Percentiles rank a stretch among this genome's conserved stretches.
These are phyloP conservation scores for Pythium aquatile DNA, from an alignment of 352 stramenopile genomes.

Conservation along the genomic window DNA sequence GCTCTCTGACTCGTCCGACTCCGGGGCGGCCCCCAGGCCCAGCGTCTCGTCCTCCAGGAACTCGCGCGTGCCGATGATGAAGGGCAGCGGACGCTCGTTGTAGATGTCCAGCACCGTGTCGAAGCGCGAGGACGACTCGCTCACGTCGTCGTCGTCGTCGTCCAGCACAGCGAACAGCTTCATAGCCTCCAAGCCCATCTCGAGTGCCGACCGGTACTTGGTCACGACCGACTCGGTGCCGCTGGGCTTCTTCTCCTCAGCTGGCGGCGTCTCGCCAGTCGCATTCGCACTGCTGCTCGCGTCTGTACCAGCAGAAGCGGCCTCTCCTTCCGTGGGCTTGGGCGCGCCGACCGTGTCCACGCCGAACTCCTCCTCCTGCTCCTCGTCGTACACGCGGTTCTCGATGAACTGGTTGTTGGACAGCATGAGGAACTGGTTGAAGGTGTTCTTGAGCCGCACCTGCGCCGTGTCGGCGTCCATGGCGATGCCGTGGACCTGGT, in stretches of 20 bases:
- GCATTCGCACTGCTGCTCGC: not conserved
- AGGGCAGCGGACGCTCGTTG: conserved; percentile 83
- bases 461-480: conserved; percentile 64
- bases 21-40: conserved; percentile 65
- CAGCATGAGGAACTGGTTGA: conserved; percentile 88
- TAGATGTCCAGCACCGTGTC: conserved; percentile 87
- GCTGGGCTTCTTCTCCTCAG: conserved; percentile 24
- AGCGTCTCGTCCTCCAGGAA: conserved; percentile 86
- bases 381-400: conserved; percentile 88
- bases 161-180: conserved; percentile 85
- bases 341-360: conserved; percentile 27
- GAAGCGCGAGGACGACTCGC: conserved; percentile 50
- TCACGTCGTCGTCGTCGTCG: conserved; percentile 52
- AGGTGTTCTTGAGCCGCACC: conserved; percentile 79
- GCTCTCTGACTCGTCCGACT: conserved; percentile 37
- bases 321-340: conserved; percentile 5
- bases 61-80: conserved; percentile 85
- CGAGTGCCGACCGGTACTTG: conserved; percentile 72
- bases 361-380: conserved; percentile 72
- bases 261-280: conserved; percentile 7
- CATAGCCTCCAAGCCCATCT: conserved; percentile 80
- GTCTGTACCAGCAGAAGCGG: not conserved
- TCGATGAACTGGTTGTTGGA: conserved; percentile 89
- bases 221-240: conserved; percentile 55
- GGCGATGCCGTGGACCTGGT: conserved; percentile 66